Evolutionary conservation across 305 asterid genomes (phyloP).

Genomic region (Rubia peregrina): DNA sequence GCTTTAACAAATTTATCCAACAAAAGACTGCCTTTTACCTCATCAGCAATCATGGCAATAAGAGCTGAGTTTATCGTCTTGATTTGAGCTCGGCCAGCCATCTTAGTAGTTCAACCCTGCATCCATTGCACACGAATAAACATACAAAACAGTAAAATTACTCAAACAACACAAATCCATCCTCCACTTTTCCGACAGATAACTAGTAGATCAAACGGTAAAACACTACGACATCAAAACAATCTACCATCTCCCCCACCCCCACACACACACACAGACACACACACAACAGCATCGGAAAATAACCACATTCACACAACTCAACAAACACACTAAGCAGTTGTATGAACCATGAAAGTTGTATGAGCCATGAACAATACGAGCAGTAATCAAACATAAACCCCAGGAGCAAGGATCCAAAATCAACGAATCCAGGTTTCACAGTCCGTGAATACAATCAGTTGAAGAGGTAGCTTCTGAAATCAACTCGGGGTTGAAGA

Average conservation of each 20-base stretch:
- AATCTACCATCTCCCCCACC: background rate
- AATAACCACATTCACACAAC: background rate
- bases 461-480: background rate
- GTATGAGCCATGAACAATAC: background rate
- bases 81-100: slow-evolving; percentile 86
- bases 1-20: background rate
- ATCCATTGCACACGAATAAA: background rate
- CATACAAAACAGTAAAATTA: background rate
- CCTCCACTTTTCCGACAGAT: background rate
- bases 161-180: background rate
- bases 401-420: background rate
- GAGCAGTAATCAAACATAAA: background rate
- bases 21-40: slow-evolving; percentile 38
- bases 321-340: background rate
- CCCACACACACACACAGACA: no score
- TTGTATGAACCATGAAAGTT: background rate
- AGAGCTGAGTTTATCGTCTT: slow-evolving; percentile 79
- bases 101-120: slow-evolving; percentile 19
- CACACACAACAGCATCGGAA: background rate
- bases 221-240: background rate
- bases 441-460: background rate
- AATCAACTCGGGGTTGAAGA: background rate
- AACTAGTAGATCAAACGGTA: background rate
- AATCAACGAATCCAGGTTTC: background rate
- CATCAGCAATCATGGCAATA: slow-evolving; percentile 95